phyloP scores from a whole-genome alignment of 768 basidiomycete species.

The Boletus reticulatus region DNA sequence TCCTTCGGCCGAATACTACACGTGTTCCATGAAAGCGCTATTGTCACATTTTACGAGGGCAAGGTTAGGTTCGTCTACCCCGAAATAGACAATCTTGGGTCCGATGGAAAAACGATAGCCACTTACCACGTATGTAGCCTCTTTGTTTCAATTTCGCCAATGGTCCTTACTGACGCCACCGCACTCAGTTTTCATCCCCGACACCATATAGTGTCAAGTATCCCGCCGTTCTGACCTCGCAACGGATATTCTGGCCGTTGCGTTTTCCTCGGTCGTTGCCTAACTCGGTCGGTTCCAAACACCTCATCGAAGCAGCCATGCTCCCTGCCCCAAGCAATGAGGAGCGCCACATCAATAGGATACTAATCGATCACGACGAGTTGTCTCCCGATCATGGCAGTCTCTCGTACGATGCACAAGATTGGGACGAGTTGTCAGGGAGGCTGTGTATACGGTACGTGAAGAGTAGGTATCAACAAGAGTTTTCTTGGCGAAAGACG shows the following conservation, averaged over 20 bases:
- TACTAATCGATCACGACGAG: constrained; percentile 25
- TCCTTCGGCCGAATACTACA: constrained; percentile 29
- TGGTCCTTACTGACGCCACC: background rate
- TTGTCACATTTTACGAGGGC: constrained; percentile 27
- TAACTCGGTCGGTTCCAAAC: constrained; percentile 6
- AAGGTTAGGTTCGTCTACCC: constrained; percentile 27
- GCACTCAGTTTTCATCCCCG: constrained; percentile 18
- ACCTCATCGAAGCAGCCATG: constrained; percentile 22
- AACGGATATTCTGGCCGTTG: constrained; percentile 31
- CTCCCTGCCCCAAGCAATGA: constrained; percentile 15
- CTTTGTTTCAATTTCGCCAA: background rate
- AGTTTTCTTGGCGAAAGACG: constrained; percentile 23
- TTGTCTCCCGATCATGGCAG: constrained; percentile 1
- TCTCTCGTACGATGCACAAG: constrained; percentile 24
- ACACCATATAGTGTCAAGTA: constrained; percentile 15
- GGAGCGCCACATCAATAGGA: constrained; percentile 18
- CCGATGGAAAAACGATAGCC: constrained; percentile 13
- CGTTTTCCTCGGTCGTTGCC: constrained; percentile 10
- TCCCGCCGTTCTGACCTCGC: constrained; percentile 24
- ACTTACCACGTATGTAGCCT: constrained; percentile 18
- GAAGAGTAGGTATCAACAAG: constrained; percentile 22
- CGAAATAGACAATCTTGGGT: constrained; percentile 17
- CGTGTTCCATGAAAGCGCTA: constrained; percentile 25
- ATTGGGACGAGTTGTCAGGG: constrained; percentile 33
- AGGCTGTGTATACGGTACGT: constrained; percentile 26